Evolutionary conservation across 306 rosid species (phyloP).

Genomic region (Macrotyloma uniflorum): DNA sequence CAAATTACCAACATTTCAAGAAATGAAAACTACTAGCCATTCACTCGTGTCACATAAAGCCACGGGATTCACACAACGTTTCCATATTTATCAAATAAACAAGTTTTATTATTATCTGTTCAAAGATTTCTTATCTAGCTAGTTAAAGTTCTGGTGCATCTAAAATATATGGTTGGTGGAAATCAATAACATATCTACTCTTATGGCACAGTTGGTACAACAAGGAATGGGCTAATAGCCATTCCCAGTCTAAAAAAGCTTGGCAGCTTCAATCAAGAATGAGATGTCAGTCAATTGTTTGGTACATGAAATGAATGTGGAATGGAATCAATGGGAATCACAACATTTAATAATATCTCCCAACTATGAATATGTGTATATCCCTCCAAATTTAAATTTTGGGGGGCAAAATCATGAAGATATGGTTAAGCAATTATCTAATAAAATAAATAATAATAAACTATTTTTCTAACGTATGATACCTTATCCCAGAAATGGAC

Average conservation of each 20-base stretch:
- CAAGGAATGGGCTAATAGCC: background rate
- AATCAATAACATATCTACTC: background rate
- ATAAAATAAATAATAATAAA: conserved; percentile 3
- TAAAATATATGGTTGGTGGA: conserved; percentile 5
- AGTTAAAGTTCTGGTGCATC: conserved; percentile 27
- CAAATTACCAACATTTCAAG: conserved; percentile 9
- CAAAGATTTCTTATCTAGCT: background rate
- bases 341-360: conserved; percentile 30
- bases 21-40: background rate
- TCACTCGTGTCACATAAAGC: background rate
- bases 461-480: background rate
- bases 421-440: conserved; percentile 24
- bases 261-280: conserved; percentile 15
- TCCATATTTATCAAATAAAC: background rate
- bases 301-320: conserved; percentile 13
- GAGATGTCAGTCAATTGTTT: conserved; percentile 6
- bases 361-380: conserved; percentile 5
- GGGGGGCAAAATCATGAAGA: background rate
- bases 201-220: background rate
- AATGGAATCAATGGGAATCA: conserved; percentile 3
- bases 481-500: conserved; percentile 99
- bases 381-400: background rate
- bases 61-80: conserved; percentile 19
- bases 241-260: conserved; percentile 14
- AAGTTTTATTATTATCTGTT: background rate